Conservation (phyloP, 768 basidiomycete species). For the Pisolithus sp. region DNA sequence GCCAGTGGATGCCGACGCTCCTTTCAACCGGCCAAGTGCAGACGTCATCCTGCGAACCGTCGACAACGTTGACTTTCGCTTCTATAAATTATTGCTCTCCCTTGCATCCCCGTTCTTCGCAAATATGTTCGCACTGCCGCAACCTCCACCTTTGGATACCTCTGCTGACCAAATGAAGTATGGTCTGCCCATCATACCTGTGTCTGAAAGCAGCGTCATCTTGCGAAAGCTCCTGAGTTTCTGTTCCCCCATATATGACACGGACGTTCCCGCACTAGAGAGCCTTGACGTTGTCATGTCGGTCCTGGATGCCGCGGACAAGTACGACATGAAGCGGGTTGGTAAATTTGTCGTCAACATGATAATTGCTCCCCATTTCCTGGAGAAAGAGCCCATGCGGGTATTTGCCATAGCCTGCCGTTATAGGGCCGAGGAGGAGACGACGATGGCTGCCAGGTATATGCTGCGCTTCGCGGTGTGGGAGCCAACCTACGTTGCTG, state of each 20-base stretch:
- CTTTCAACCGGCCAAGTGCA: conserved; percentile 44
- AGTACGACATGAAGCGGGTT: conserved; percentile 46
- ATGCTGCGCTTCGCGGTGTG: conserved; percentile 32
- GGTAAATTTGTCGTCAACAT: conserved; percentile 28
- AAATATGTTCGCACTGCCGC: conserved; percentile 49
- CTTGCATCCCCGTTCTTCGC: conserved; percentile 54
- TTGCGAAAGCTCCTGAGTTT: conserved; percentile 38
- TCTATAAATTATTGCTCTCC: conserved; percentile 49
- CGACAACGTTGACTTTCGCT: conserved; percentile 45
- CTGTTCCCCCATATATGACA: conserved; percentile 43
- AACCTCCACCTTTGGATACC: conserved; percentile 27
- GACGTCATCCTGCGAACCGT: conserved; percentile 52
- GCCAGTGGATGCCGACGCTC: conserved; percentile 27
- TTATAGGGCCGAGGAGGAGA: conserved; percentile 30
- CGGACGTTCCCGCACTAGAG: conserved; percentile 25
- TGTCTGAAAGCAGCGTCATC: conserved; percentile 40
- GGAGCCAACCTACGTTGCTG: conserved; percentile 27
- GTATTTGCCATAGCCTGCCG: conserved; percentile 34
- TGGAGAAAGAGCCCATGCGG: conserved; percentile 30
- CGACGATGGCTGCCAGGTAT: conserved; percentile 30
- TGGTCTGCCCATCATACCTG: conserved; percentile 38
- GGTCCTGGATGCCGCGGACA: conserved; percentile 41
- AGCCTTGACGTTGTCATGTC: conserved; percentile 36
- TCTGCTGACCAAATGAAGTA: conserved; percentile 25
- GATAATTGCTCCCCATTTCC: conserved; percentile 26